Evolutionary conservation across 352 stramenopile genomes (phyloP), one percentile per base, ranked within the genome.

Genomic region (Phytophthora aleatoria): DNA sequence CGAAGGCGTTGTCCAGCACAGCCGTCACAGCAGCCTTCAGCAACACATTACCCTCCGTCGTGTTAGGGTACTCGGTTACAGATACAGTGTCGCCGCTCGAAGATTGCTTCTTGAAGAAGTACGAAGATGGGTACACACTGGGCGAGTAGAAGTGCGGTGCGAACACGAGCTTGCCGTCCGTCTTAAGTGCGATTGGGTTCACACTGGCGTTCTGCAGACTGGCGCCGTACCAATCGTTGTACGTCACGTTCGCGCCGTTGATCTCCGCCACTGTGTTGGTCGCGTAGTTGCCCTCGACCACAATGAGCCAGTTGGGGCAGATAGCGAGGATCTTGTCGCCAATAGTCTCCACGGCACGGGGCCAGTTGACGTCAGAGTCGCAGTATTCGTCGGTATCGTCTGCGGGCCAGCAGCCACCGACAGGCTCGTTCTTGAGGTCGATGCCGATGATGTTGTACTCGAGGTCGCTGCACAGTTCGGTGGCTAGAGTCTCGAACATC

Each of bases 371-470:
- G 39, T 70, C 69, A 13, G 67, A n/a, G 3, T 70, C 58, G 33
- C 84, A 92, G 63, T 83, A 89, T 6, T 57, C 51, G 33, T 92
- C 82, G 3, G 30, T 71, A 56, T 90, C 81, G 13, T 81, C 67
- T 16, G 69, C 74, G 0, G 83, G 86, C 85, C 85, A 94, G 53
- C 85, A 94, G 5, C 83, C 83, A 11, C 71, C 74, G 1, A 90
- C 77, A 0, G 85, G 85, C 51, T 92, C 86, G 61, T 94, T 92
- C 76, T 94, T 94, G 65, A 94, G 72, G 45, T 94, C 86, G 8
- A 94, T 75, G 15, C 86, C 86, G 16, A 94, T 81, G 47, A 94
- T 91, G 61, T 94, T 94, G 83, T 92, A 94, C 56, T 92, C 78
- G 43, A 89, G 64, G 30, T 89, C 78, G 35, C 75, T 91, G 57